These are phyloP conservation scores for Boletus subparvulus DNA, from an alignment of 768 basidiomycete species.

Conservation along the genomic window DNA sequence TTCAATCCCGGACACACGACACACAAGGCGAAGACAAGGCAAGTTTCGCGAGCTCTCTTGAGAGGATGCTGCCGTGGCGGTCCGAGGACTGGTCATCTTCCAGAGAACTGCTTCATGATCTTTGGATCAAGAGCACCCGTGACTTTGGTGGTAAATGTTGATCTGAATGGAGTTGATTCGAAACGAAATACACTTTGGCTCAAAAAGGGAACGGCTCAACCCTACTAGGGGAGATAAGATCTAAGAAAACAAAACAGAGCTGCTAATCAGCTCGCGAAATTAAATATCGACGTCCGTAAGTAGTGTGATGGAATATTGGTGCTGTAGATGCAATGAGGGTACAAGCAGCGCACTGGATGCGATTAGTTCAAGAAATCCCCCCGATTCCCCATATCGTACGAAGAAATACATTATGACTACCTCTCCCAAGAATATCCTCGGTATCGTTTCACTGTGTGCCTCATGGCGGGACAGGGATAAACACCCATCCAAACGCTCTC, in stretches of 20 bases:
- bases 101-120: no score
- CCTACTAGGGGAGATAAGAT: no score
- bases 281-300: not conserved
- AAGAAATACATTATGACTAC: constrained; percentile 2
- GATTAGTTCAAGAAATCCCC: constrained; percentile 8
- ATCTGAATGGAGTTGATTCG: no score
- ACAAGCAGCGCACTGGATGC: not conserved
- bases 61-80: no score
- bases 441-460: not conserved
- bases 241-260: not conserved
- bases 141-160: no score
- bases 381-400: not conserved
- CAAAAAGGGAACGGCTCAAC: not conserved
- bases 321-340: not conserved
- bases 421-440: not conserved
- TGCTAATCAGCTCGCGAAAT: not conserved
- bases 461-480: constrained; percentile 35
- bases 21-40: no score
- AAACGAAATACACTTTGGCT: no score
- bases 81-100: no score
- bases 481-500: constrained; percentile 62
- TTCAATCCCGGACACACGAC: no score
- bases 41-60: no score
- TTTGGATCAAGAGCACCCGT: no score
- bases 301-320: not conserved